Base-by-base conservation (phyloP, 176 grass and related monocot species). In the Oropetium thomaeum region DNA sequence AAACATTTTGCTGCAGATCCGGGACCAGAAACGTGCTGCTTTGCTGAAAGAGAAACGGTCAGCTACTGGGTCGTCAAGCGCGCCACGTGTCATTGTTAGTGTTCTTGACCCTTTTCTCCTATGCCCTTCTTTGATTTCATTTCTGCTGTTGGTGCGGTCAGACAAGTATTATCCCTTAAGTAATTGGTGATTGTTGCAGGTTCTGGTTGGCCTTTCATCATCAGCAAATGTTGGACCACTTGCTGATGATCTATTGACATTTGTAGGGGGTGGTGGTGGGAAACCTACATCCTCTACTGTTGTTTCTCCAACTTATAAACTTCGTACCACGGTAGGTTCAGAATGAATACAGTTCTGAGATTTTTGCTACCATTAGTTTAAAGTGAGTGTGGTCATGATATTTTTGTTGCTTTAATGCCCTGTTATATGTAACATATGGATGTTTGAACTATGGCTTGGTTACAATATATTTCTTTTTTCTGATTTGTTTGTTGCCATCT, bases 11-110 rank as follows among this genome's bases (percentile, higher is more conserved):
- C 29, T 7, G 73, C 75, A 98, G 95, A 86, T 94, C 22, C 88
- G 84, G 43, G 86, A 98, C 65, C 82, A 94, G 79, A 98, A 98
- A 81, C 84, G 91, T 34, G 81, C 91, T 53, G 84, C 82, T 70
- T 79, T 98, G 71, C 80, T 98, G 33, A 98, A 98, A 75, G 95
- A 92, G 69, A 98, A 94, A 64, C 85, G 86, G 22, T 81, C 81
- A 55, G 87, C 86, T 43, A 67, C 5, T 45, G 92, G 85, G 15
- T 84, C 75, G 59, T 69, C 81, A 66, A 89, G 84, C 2, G 53
- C 89, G 34, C 95, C 95, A 57, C 91, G 86, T 39, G 79, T 94
- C 23, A 61, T 98, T 86, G 95, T 98, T 65, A 92, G 88, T 87
- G 47, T 60, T 75, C 11, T 74, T 62, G 48, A 27, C 5, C 3